Evolutionary conservation across 1,284 basidiomycete species (phyloP), one percentile per base, ranked within the genome.

Genomic region (Pyrrhoderma lamaoense): DNA sequence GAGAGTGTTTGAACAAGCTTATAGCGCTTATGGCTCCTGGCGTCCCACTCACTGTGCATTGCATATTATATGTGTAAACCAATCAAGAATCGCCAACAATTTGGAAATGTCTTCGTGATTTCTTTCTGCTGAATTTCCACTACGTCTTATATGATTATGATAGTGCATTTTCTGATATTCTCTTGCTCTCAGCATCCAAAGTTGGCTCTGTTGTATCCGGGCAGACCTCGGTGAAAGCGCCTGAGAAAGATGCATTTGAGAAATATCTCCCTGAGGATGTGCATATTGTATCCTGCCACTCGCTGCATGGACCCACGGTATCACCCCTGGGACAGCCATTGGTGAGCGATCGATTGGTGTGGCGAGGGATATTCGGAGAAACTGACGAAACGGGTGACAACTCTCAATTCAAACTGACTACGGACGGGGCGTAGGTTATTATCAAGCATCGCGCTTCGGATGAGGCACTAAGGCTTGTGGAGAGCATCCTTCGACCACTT

Each of bases 171-270:
- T 42, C 54, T 63, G 19, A 47, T 25, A 37, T 40, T 45, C 31
- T 25, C 49, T 31, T 45, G 13, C 35, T 18, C 19, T 5, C 61
- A 93, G 91, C 93, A 8, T 96, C 93, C 3, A 98, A 97, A 69
- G 69, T 94, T 16, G 82, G 90, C 18, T 89, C 95, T 1, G 85
- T 97, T 46, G 94, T 99, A 5, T 82, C 92, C 0, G 95, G 93
- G 0, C 95, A 99, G 68, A 98, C 95, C 0, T 94, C 91, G 0
- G 95, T 98, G 53, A 99, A 99, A 67, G 90, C 93, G 0, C 96
- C 96, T 0, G 95, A 99, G 65, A 83, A 79, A 58, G 77, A 67
- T 0, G 95, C 96, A 0, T 99, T 99, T 63, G 94, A 99, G 58
- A 80, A 80, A 49, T 77, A 92, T 62, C 80, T 98, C 0, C 96